Percentiles rank a stretch among this genome's conserved stretches.
These are phyloP conservation scores for Colletotrichum orchidophilum DNA, from an alignment of 2,329 filamentous ascomycete genomes.

Conservation along the genomic window DNA sequence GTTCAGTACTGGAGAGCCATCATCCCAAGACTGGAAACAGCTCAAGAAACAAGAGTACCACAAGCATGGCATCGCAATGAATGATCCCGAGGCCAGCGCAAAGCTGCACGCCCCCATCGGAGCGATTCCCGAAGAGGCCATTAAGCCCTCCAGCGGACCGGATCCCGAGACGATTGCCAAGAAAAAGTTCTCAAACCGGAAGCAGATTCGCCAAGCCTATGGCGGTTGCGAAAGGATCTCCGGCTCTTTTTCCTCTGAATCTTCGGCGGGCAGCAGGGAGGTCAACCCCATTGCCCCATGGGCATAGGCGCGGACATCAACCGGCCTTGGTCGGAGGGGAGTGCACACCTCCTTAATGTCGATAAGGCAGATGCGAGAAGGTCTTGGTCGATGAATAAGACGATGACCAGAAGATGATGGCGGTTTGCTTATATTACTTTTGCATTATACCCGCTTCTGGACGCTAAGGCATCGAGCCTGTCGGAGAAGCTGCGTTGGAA, in stretches of 20 bases:
- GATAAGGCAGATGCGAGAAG: neutral
- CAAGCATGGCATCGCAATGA: slow-evolving; percentile 53
- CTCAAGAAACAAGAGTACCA: slow-evolving; percentile 54
- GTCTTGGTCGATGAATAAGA: neutral
- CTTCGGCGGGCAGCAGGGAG: slow-evolving; percentile 45
- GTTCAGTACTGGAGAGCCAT: slow-evolving; percentile 60
- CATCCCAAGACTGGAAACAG: slow-evolving; percentile 56
- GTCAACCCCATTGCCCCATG: slow-evolving; percentile 46
- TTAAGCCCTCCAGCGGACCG: slow-evolving; percentile 56
- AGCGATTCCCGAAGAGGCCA: slow-evolving; percentile 55
- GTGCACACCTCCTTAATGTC: neutral
- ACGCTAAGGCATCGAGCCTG: neutral
- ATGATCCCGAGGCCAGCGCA: slow-evolving; percentile 53
- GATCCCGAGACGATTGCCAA: slow-evolving; percentile 55
- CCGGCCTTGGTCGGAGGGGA: too few relatives aligned
- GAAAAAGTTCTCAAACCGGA: slow-evolving; percentile 45
- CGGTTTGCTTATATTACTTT: slow-evolving; percentile 15
- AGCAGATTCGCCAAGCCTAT: slow-evolving; percentile 42
- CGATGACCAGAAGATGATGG: neutral
- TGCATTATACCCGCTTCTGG: slow-evolving; percentile 22
- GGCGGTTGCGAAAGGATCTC: slow-evolving; percentile 38
- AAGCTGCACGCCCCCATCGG: slow-evolving; percentile 58
- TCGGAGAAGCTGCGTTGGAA: slow-evolving; percentile 7
- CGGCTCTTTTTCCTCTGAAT: slow-evolving; percentile 48
- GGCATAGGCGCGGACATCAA: slow-evolving; percentile 32